Percentiles rank a stretch among this genome's conserved stretches.
These are phyloP conservation scores for Ettlia oleoabundans DNA, from an alignment of 139 green algal genomes.

Conservation along the genomic window DNA sequence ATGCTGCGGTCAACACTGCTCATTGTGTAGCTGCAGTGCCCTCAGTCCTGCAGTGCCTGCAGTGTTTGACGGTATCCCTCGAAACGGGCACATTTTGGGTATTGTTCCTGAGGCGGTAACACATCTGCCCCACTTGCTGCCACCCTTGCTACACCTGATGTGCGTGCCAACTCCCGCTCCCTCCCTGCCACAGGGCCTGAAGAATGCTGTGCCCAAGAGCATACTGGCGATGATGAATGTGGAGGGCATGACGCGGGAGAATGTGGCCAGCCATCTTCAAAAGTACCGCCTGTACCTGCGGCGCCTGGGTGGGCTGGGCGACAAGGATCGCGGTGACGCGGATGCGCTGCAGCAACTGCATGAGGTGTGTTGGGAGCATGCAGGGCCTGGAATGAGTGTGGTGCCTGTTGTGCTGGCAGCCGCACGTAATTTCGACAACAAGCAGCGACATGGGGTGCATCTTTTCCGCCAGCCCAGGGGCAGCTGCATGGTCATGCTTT, in stretches of 20 bases:
- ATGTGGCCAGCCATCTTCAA: conserved; percentile 89
- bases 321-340: conserved; percentile 35
- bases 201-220: conserved; percentile 66
- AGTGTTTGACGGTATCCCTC: no score
- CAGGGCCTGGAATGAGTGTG: not conserved
- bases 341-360: conserved; percentile 44
- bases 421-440: not conserved
- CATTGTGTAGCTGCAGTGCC: not conserved
- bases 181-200: no score
- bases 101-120: no score
- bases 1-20: not conserved
- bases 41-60: not conserved
- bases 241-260: conserved; percentile 92
- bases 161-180: no score
- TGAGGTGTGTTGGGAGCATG: conserved; percentile 13
- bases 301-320: conserved; percentile 35
- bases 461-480: no score
- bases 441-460: no score
- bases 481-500: no score
- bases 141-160: not conserved
- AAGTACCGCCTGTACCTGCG: conserved; percentile 92
- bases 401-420: not conserved
- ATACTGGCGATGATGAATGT: conserved; percentile 92
- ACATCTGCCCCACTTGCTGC: not conserved
- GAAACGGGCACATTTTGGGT: no score